Conservation (phyloP, 768 basidiomycete species). For the Boletus rubescentipes region DNA sequence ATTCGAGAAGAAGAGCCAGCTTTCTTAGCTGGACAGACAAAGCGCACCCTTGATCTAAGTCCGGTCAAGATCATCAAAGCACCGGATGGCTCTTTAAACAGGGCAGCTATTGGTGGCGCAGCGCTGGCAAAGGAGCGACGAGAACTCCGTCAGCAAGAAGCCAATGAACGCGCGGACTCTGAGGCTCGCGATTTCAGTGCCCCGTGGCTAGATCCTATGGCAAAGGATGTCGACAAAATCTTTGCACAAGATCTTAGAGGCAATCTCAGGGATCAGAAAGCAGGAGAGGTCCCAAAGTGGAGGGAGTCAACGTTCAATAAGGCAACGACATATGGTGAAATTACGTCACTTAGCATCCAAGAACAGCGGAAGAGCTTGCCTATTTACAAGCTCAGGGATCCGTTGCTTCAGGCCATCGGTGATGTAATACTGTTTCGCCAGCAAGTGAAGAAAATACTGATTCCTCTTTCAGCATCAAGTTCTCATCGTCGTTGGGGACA, state of each 20-base stretch:
- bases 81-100: constrained; percentile 94
- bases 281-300: constrained; percentile 85
- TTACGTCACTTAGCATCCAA: constrained; percentile 85
- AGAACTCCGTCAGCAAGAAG: constrained; percentile 92
- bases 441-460: constrained; percentile 16
- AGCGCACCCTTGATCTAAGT: constrained; percentile 90
- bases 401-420: constrained; percentile 83
- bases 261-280: constrained; percentile 77
- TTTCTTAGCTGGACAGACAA: constrained; percentile 95
- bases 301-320: constrained; percentile 92
- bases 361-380: constrained; percentile 91
- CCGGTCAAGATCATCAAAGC: constrained; percentile 99
- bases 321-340: constrained; percentile 92
- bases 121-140: constrained; percentile 93
- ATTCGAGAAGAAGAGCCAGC: constrained; percentile 95
- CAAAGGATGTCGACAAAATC: constrained; percentile 76
- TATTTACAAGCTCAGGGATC: constrained; percentile 92
- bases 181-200: constrained; percentile 93
- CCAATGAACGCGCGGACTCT: constrained; percentile 90
- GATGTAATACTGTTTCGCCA: constrained; percentile 54
- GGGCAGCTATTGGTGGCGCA: constrained; percentile 92
- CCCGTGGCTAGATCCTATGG: constrained; percentile 99
- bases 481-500: constrained; percentile 97
- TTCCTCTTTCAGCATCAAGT: constrained; percentile 61
- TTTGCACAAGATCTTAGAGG: constrained; percentile 94